These are phyloP conservation scores for Monoraphidium neglectum DNA, from an alignment of 139 green algal species.

Conservation along the genomic window DNA sequence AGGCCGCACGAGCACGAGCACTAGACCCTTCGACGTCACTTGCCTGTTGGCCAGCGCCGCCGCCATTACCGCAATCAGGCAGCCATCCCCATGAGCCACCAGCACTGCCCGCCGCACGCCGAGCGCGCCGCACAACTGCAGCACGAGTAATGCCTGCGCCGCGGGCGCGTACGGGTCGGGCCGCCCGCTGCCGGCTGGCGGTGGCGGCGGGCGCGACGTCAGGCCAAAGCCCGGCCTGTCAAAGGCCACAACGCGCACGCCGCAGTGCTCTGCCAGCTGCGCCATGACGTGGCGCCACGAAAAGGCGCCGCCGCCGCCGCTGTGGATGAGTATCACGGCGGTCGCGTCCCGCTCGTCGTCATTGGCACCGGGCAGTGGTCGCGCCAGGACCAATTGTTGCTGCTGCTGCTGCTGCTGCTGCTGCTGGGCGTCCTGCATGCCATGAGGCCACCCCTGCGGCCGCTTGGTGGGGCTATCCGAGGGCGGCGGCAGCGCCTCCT, in stretches of 20 bases:
- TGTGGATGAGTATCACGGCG: slow-evolving; percentile 40
- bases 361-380: background rate
- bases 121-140: slow-evolving; percentile 53
- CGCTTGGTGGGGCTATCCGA: no score
- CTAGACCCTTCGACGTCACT: background rate
- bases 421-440: background rate
- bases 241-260: slow-evolving; percentile 61
- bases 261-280: slow-evolving; percentile 56
- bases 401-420: slow-evolving; percentile 16
- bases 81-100: slow-evolving; percentile 70
- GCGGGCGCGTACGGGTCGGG: slow-evolving; percentile 55
- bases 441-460: no score
- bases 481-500: no score
- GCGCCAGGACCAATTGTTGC: slow-evolving; percentile 39
- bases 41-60: slow-evolving; percentile 36
- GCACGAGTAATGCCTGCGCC: slow-evolving; percentile 55
- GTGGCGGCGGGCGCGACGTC: no score
- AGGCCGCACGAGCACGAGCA: no score
- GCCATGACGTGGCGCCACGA: slow-evolving; percentile 80
- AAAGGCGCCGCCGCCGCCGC: slow-evolving; percentile 80
- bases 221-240: slow-evolving; percentile 68
- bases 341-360: background rate
- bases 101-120: slow-evolving; percentile 58
- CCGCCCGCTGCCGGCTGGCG: slow-evolving; percentile 12
- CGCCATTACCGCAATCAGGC: slow-evolving; percentile 63